These are phyloP conservation scores for Leptographium procerum DNA, from an alignment of 2,329 filamentous ascomycete genomes.

Conservation along the genomic window DNA sequence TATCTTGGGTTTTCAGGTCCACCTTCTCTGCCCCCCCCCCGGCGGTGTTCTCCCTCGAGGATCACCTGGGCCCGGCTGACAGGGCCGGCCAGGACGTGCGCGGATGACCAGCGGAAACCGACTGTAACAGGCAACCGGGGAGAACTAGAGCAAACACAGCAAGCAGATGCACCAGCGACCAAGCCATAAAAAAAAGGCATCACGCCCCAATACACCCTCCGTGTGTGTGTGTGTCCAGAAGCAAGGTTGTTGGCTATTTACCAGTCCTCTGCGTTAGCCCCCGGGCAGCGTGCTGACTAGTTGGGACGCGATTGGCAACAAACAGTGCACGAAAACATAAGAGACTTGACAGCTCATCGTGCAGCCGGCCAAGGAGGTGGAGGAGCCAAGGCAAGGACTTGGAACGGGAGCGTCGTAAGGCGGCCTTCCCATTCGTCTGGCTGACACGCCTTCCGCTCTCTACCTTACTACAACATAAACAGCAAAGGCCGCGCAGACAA, in stretches of 20 bases:
- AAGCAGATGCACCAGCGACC: neutral
- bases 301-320: neutral
- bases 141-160: neutral
- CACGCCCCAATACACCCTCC: neutral
- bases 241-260: neutral
- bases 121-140: neutral
- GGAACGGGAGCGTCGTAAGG: neutral
- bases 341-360: constrained; percentile 12
- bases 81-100: neutral
- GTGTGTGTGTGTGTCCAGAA: neutral
- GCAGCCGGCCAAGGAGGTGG: constrained; percentile 9
- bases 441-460: no score
- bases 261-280: neutral
- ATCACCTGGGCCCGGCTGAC: neutral
- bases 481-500: neutral
- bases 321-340: neutral
- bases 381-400: neutral
- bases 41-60: neutral
- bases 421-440: neutral
- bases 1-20: neutral
- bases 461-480: neutral
- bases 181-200: no score
- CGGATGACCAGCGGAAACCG: neutral
- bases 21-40: neutral
- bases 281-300: neutral